Base-by-base conservation (phyloP, 306 rosid species). In the Castanea mollissima region DNA sequence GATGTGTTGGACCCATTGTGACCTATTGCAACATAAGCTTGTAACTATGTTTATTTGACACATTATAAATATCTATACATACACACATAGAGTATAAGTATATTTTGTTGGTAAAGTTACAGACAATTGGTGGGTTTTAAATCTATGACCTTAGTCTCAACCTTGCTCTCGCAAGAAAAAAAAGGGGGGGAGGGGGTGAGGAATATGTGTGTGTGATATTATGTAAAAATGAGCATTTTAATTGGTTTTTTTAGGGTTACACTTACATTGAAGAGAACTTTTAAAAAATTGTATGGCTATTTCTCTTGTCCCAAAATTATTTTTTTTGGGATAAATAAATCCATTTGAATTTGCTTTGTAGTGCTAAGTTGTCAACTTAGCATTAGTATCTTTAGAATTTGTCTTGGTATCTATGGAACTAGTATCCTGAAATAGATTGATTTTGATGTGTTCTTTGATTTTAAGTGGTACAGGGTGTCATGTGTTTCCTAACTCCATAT, bases 381-480 rank as follows among this genome's bases (percentile, higher is more conserved):
- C 67, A 60, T 25, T 29, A 60, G 32, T 60, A 9, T 60, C 15
- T 60, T 11, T 9, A 23, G 5, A 60, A 9, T 23, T 60, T 60
- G 54, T 57, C 63, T 20, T 1, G 4, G 67, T 25, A 25, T 60
- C 19, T 62, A 25, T 25, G 65, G 12, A 9, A 59, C 6, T 1
- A 59, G 15, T 23, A 9, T 59, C 25, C 31, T 31, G 32, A 64
- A 31, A 8, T 18, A n/a, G 51, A 21, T 35, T 78, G 76, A 35
- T 38, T 76, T 35, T 25, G 27, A 74, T 81, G 9, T 52, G 18
- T 54, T 52, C 54, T 82, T 32, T 41, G 64, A 59, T 44, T 49
- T 49, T 71, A 56, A 60, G 69, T 76, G 44, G 71, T 74, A 56
- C 49, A 83, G 58, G n/a, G 65, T 80, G 77, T 49, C 38, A 7